Evolutionary conservation across 2,329 filamentous ascomycete species (phyloP).

Genomic region (Ceratocystis harringtonii): DNA sequence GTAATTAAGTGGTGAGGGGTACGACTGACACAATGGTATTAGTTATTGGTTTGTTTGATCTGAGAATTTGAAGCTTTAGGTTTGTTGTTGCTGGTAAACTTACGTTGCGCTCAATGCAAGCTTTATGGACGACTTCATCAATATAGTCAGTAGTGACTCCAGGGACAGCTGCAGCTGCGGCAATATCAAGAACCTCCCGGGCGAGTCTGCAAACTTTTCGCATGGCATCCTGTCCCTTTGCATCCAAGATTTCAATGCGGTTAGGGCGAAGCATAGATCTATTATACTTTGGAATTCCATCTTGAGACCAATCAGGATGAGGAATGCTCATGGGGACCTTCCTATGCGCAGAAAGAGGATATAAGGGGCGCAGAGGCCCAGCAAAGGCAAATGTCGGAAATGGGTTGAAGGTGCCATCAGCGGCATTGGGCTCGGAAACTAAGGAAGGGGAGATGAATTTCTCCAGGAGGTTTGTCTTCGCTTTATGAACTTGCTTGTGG

Average conservation of each 20-base stretch:
- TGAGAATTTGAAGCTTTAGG: neutral
- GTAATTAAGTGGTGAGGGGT: slow-evolving; percentile 91
- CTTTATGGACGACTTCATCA: slow-evolving; percentile 88
- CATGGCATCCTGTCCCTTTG: slow-evolving; percentile 74
- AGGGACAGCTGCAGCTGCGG: slow-evolving; percentile 68
- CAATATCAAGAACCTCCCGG: slow-evolving; percentile 84
- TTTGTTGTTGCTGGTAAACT: slow-evolving; percentile 24
- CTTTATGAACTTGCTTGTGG: slow-evolving; percentile 53
- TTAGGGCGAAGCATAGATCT: slow-evolving; percentile 51
- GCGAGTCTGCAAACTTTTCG: slow-evolving; percentile 77
- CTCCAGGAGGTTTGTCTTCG: slow-evolving; percentile 59
- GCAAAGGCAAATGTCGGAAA: slow-evolving; percentile 79
- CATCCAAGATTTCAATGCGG: slow-evolving; percentile 70
- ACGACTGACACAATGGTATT: slow-evolving; percentile 45
- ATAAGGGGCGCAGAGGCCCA: slow-evolving; percentile 70
- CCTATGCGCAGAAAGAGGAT: slow-evolving; percentile 60
- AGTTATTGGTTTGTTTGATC: neutral
- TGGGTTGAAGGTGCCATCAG: slow-evolving; percentile 77
- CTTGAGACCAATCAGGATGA: slow-evolving; percentile 73
- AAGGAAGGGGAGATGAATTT: slow-evolving; percentile 62
- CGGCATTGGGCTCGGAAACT: slow-evolving; percentile 83
- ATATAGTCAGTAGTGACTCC: slow-evolving; percentile 93
- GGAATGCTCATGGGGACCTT: slow-evolving; percentile 65
- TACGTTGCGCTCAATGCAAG: slow-evolving; percentile 83
- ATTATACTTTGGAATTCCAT: slow-evolving; percentile 56